These are phyloP conservation scores for Microcyclosporella mali DNA, from an alignment of 2,329 filamentous ascomycete genomes.

Conservation along the genomic window DNA sequence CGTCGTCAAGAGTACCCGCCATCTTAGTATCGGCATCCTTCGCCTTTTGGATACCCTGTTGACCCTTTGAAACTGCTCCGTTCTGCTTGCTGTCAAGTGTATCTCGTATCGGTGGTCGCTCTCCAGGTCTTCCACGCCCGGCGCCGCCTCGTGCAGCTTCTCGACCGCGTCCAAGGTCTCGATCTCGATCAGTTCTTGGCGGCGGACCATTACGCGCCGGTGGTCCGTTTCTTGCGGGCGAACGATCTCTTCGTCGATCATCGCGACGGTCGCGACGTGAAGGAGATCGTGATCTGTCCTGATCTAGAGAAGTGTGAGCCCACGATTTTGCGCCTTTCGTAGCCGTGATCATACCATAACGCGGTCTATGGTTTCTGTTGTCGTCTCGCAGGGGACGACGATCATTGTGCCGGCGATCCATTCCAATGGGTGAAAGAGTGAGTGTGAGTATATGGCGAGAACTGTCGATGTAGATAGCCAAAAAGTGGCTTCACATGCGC, in stretches of 20 bases:
- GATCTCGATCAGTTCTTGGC: slow-evolving; percentile 16
- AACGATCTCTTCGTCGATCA: slow-evolving; percentile 27
- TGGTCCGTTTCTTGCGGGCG: slow-evolving; percentile 16
- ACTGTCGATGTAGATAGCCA: neutral
- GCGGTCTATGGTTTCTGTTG: slow-evolving; percentile 20
- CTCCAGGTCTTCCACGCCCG: slow-evolving; percentile 8
- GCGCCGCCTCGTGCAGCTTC: slow-evolving; percentile 9
- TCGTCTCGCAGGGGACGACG: slow-evolving; percentile 23
- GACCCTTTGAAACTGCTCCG: slow-evolving; percentile 1
- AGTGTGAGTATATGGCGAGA: neutral
- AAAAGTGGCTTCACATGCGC: neutral
- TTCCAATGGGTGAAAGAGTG: neutral
- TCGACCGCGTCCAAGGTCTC: slow-evolving; percentile 15
- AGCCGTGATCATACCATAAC: slow-evolving; percentile 20
- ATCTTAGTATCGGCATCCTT: slow-evolving; percentile 16
- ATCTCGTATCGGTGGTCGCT: slow-evolving; percentile 1
- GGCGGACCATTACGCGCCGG: slow-evolving; percentile 16
- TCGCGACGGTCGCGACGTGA: slow-evolving; percentile 25
- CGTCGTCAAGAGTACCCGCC: slow-evolving; percentile 22
- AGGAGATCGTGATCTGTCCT: slow-evolving; percentile 28
- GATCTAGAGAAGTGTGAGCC: slow-evolving; percentile 19
- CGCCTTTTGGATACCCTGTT: slow-evolving; percentile 6
- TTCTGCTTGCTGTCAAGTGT: slow-evolving; percentile 4
- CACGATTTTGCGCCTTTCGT: neutral
- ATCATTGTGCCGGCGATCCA: slow-evolving; percentile 16